phyloP scores from a whole-genome alignment of 1,139 yeast species.

The Diutina rugosa region DNA sequence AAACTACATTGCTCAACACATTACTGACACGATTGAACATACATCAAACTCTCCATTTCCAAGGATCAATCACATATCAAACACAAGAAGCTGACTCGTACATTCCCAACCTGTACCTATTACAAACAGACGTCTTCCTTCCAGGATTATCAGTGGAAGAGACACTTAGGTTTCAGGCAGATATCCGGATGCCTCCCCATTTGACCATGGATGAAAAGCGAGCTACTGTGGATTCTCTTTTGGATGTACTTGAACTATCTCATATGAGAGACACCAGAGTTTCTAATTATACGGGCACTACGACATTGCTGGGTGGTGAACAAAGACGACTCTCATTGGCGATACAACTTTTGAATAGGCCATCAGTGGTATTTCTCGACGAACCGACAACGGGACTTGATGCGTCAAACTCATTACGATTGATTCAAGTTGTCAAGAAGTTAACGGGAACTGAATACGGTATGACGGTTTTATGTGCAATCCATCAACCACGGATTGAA shows the following conservation, averaged over 20 bases:
- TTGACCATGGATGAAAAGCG: slow-evolving; percentile 27
- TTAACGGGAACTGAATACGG: slow-evolving; percentile 36
- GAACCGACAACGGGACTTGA: slow-evolving; percentile 89
- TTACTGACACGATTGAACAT: slow-evolving; percentile 47
- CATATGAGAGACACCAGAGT: slow-evolving; percentile 49
- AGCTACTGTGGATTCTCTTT: slow-evolving; percentile 42
- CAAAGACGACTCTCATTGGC: slow-evolving; percentile 70
- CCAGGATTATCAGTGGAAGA: slow-evolving; percentile 65
- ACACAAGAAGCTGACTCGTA: background rate
- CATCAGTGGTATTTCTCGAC: slow-evolving; percentile 66
- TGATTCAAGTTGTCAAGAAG: slow-evolving; percentile 48
- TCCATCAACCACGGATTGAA: slow-evolving; percentile 80
- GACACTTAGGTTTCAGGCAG: slow-evolving; percentile 59
- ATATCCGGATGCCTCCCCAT: slow-evolving; percentile 39
- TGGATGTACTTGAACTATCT: slow-evolving; percentile 46
- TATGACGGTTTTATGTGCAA: slow-evolving; percentile 59
- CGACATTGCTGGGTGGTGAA: slow-evolving; percentile 72
- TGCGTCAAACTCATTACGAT: slow-evolving; percentile 57
- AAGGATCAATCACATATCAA: slow-evolving; percentile 35
- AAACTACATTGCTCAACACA: slow-evolving; percentile 66
- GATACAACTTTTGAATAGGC: slow-evolving; percentile 63
- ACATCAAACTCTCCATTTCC: slow-evolving; percentile 19
- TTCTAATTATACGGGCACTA: slow-evolving; percentile 31
- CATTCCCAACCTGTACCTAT: slow-evolving; percentile 30
- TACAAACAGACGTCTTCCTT: slow-evolving; percentile 63